Evolutionary conservation across 2,329 filamentous ascomycete species (phyloP).

Genomic region (Paraconiothyrium sp.): DNA sequence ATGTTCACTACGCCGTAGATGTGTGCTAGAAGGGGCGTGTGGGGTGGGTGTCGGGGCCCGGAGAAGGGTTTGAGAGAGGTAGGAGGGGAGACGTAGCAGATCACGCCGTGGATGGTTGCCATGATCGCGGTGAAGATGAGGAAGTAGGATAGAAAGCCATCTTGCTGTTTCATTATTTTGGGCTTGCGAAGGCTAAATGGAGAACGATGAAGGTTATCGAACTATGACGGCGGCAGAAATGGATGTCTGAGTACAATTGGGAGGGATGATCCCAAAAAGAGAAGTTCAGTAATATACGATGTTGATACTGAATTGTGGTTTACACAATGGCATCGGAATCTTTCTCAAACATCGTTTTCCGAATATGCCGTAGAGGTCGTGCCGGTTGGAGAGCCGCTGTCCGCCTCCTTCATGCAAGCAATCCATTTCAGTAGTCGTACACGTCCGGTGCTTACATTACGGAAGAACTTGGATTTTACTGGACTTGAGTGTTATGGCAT

Average conservation of each 20-base stretch:
- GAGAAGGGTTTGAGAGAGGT: slow-evolving; percentile 15
- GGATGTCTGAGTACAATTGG: not conserved
- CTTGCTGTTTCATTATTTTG: not conserved
- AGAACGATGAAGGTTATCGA: not conserved
- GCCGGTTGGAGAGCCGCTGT: slow-evolving; percentile 6
- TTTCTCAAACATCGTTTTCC: not conserved
- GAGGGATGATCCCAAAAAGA: no score
- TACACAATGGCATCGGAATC: not conserved
- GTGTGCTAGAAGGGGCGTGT: slow-evolving; percentile 18
- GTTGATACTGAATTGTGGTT: not conserved
- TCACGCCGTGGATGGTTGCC: slow-evolving; percentile 15
- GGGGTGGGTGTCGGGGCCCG: slow-evolving; percentile 6
- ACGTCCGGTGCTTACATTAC: not conserved
- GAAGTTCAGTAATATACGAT: not conserved
- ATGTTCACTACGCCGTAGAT: slow-evolving; percentile 17
- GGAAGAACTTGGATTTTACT: not conserved
- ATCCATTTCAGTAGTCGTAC: not conserved
- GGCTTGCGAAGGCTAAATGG: no score
- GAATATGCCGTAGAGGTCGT: not conserved
- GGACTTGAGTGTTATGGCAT: not conserved
- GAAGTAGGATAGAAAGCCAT: slow-evolving; percentile 9
- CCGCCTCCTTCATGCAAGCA: not conserved
- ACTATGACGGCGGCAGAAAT: not conserved
- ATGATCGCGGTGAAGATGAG: slow-evolving; percentile 10
- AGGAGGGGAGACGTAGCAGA: slow-evolving; percentile 18